Base-by-base conservation (phyloP, 179 eudicot species). In the Amaranthus tricolor region DNA sequence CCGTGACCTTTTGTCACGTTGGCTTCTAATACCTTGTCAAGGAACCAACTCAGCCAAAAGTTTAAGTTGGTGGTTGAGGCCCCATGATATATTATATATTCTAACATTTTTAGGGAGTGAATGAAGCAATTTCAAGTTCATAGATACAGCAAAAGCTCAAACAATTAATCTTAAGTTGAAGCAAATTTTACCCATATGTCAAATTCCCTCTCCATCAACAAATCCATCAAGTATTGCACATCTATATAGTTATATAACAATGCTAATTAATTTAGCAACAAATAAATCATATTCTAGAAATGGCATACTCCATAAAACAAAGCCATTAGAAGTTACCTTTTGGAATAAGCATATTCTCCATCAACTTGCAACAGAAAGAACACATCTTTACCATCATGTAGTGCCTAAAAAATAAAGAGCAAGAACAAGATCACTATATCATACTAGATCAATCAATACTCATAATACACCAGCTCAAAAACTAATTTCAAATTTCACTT, bases 331-430 rank as follows among this genome's bases (percentile, higher is more conserved):
- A 84, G 50, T 81, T 60, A 93, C 98, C 94, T 91, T 84, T 88
- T 72, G 20, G 89, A 73, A 84, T 87, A 93, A 12, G 75, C 87
- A 84, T 88, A 93, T 7, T 86, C 89, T 44, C 96, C 94, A 80
- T 83, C 84, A 73, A 91, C 93, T 88, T 93, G 91, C 88, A 93
- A 82, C 84, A 93, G 52, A 77, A 91, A 91, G 86, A 83, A 89
- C 48, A 86, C 84, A 78, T 93, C 89, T 66, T 82, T 84, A 54
- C 98, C 98, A 87, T 91, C 98, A 75, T 93, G 98, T 68, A 91
- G 79, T 51, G 94, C 93, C 98, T 91, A 77, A 81, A 53, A 55
- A 24, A 53, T 64, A 5, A 12, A 0, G 13, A 45, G n/a, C n/a
- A 14, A 5, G 48, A 61, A 71, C 54, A 0, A 61, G 69, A 75